Evolutionary conservation across 2,329 filamentous ascomycete genomes (phyloP), one percentile per base, ranked within the genome.

Genomic region (Colletotrichum trifolii): DNA sequence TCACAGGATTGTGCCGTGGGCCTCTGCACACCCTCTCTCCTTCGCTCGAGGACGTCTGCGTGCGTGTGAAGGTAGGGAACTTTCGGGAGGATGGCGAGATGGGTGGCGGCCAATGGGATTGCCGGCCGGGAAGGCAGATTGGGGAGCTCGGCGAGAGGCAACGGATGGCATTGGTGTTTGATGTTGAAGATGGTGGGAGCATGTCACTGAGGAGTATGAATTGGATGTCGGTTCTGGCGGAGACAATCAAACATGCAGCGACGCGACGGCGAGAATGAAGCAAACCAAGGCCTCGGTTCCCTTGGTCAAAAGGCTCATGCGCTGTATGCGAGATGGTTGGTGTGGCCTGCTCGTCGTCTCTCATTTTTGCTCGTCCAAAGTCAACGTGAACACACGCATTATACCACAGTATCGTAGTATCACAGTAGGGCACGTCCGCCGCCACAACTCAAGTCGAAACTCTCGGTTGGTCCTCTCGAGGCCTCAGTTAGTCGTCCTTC

Each of bases 1-100:
- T 68, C 67, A 67, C 67, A 68, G 67, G 67, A 67, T 64, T 67
- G 64, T 52, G 52, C 67, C 52, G 59, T 67, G 67, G 67, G 55
- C 53, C 60, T 66, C 4, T 25, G 25, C 25, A 25, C 62, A 38
- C 49, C 46, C 36, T 60, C 45, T 52, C 15, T 52, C 52, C 56
- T 12, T 13, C 13, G 34, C 48, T 13, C 12, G 13, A 34, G 13
- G 12, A 38, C 13, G 25, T 25, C 25, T 25, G 25, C 5, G 25
- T 25, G 25, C 43, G 34, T 38, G 55, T 49, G 43, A 36, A n/a
- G 38, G 38, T 54, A 39, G 17, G 39, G 54, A 54, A 64, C 60
- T 59, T 64, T 64, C 60, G 60, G 54, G 48, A 64, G 60, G 56
- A 52, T 64, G 43, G 33, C 25, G 15, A n/a, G 46, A 61, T 25